Evolutionary conservation across 164 flowering plant genomes (phyloP).

Genomic region (Aristolochia californica): DNA sequence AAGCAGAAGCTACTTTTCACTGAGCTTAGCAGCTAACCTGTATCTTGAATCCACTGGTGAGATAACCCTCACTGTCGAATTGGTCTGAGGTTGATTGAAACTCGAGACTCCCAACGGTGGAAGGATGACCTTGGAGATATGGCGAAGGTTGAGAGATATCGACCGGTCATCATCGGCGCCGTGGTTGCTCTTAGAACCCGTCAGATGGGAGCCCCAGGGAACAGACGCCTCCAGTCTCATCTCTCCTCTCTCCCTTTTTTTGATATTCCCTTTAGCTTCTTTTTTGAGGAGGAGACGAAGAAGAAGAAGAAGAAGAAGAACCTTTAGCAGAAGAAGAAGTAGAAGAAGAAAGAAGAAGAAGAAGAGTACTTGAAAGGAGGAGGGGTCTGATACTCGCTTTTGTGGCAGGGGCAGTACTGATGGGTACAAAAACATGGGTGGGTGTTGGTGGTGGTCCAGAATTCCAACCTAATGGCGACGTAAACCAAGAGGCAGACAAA

Average conservation of each 20-base stretch:
- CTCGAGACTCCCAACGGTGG: constrained; percentile 69
- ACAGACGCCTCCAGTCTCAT: background rate
- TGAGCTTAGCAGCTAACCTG: constrained; percentile 31
- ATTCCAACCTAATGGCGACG: background rate
- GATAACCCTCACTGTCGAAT: constrained; percentile 39
- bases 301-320: background rate
- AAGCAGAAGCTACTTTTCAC: background rate
- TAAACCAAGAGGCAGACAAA: background rate
- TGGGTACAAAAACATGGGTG: no score
- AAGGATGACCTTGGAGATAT: constrained; percentile 65
- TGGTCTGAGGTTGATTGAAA: constrained; percentile 21
- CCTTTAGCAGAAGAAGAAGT: background rate
- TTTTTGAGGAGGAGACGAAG: background rate
- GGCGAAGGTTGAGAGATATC: constrained; percentile 22
- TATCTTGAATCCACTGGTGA: constrained; percentile 71
- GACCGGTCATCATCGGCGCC: background rate
- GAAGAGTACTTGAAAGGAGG: background rate
- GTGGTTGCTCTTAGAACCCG: background rate
- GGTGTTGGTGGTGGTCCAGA: background rate
- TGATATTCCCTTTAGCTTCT: background rate
- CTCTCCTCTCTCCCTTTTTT: background rate
- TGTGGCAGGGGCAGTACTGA: no score
- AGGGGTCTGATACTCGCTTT: background rate
- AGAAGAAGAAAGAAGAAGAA: background rate
- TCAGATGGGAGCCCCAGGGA: background rate